These are phyloP conservation scores for Solanum piurae DNA, from an alignment of 257 asterid genomes.

Conservation along the genomic window DNA sequence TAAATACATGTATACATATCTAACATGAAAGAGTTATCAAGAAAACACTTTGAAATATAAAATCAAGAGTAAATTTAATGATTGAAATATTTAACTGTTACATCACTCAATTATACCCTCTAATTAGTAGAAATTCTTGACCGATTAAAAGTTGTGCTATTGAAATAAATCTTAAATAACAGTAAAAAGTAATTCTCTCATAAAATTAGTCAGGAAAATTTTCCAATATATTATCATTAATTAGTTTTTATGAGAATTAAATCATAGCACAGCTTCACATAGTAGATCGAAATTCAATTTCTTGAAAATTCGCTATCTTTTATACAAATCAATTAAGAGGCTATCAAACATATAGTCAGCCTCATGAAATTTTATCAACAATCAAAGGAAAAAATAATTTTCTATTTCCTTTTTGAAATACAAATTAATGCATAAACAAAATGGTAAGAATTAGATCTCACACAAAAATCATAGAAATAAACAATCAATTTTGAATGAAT, in stretches of 20 bases:
- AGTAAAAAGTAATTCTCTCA: background rate
- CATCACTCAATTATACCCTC: background rate
- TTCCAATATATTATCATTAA: no score
- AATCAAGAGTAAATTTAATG: background rate
- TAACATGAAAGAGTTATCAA: background rate
- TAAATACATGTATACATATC: background rate
- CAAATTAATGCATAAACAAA: background rate
- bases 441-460: background rate
- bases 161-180: background rate
- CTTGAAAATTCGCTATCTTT: background rate
- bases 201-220: background rate
- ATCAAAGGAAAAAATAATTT: background rate
- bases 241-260: no score
- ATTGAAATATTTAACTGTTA: background rate
- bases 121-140: background rate
- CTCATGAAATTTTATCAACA: background rate
- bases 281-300: background rate
- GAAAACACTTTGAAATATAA: background rate
- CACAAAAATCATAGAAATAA: background rate
- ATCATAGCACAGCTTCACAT: background rate
- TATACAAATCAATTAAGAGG: background rate
- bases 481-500: background rate
- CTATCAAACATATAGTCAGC: background rate
- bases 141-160: background rate
- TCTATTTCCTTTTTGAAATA: background rate